These are phyloP conservation scores for Fomitopsis pinicola DNA, from an alignment of 1,284 basidiomycete species.

Conservation along the genomic window DNA sequence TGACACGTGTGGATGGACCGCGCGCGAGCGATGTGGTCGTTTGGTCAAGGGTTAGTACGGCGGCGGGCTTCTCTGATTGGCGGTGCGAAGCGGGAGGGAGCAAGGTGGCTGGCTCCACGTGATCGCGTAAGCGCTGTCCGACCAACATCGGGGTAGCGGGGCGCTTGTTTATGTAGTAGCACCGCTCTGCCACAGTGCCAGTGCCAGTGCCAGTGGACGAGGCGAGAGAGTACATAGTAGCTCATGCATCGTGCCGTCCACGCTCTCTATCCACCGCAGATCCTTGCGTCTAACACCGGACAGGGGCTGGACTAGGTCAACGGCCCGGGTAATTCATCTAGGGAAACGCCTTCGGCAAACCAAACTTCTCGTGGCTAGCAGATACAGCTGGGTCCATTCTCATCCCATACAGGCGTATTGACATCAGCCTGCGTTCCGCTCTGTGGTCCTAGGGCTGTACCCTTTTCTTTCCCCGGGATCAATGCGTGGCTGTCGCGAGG, in stretches of 20 bases:
- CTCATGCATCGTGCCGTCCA: neutral
- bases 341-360: neutral
- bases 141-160: neutral
- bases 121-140: neutral
- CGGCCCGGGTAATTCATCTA: neutral
- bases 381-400: neutral
- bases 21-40: neutral
- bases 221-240: no score
- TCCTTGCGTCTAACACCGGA: neutral
- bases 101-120: neutral
- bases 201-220: no score
- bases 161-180: neutral
- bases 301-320: neutral
- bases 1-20: neutral
- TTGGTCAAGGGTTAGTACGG: neutral
- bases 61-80: neutral
- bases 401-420: neutral
- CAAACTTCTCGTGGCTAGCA: neutral
- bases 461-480: slow-evolving; percentile 4
- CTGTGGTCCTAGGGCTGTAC: slow-evolving; percentile 3
- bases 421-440: neutral
- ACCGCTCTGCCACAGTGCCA: no score
- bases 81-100: neutral
- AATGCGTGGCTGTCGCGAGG: slow-evolving; percentile 1
- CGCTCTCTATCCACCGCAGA: neutral